These are phyloP conservation scores for Albatrellus sp. DNA, from an alignment of 1,284 basidiomycete genomes.

Conservation along the genomic window DNA sequence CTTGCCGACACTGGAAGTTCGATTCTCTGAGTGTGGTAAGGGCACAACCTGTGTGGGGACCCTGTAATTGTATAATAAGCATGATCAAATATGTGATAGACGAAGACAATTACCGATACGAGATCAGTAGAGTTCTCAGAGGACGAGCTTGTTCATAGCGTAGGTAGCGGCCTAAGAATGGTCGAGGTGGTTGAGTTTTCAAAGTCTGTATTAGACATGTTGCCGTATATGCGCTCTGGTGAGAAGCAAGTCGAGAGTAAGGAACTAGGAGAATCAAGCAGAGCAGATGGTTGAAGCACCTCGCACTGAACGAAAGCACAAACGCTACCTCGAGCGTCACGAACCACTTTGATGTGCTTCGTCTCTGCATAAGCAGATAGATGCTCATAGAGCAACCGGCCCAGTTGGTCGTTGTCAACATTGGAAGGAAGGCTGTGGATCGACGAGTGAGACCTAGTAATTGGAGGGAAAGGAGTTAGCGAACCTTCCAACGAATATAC, in stretches of 20 bases:
- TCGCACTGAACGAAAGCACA: slow-evolving; percentile 77
- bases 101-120: slow-evolving; percentile 40
- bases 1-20: neutral
- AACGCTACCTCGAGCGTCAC: slow-evolving; percentile 59
- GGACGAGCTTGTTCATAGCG: slow-evolving; percentile 70
- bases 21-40: too few relatives aligned
- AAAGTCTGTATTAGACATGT: slow-evolving; percentile 46
- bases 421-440: slow-evolving; percentile 51
- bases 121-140: slow-evolving; percentile 59
- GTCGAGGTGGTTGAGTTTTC: slow-evolving; percentile 37
- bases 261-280: slow-evolving; percentile 2
- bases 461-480: slow-evolving; percentile 9
- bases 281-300: slow-evolving; percentile 24
- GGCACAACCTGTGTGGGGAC: neutral
- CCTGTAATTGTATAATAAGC: neutral
- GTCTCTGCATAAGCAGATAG: slow-evolving; percentile 49
- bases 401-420: slow-evolving; percentile 49
- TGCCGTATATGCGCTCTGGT: slow-evolving; percentile 46
- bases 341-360: slow-evolving; percentile 61
- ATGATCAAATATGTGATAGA: neutral
- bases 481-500: slow-evolving; percentile 72
- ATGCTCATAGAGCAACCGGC: slow-evolving; percentile 44
- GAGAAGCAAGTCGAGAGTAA: slow-evolving; percentile 9
- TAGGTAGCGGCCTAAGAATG: slow-evolving; percentile 55
- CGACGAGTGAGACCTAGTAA: slow-evolving; percentile 1